These are phyloP conservation scores for Acanthamoeba triangularis DNA, from an alignment of 208 protist genomes.

Conservation along the genomic window DNA sequence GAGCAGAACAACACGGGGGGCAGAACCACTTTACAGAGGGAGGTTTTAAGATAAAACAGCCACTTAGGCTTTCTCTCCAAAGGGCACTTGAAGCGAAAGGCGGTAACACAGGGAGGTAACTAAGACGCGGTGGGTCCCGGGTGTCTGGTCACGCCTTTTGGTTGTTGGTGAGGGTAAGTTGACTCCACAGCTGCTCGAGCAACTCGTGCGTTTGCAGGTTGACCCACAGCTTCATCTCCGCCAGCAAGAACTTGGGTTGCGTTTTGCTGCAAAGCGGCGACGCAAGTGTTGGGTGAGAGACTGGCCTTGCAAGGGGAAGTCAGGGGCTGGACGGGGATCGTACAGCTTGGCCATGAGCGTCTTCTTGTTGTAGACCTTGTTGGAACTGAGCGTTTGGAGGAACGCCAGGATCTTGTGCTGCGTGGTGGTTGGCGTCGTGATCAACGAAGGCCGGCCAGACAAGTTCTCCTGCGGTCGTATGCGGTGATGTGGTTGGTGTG, in stretches of 20 bases:
- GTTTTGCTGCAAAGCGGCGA: background rate
- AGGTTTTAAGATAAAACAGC: too few species aligned
- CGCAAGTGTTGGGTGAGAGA: too few species aligned
- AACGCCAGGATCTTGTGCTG: conserved; percentile 71
- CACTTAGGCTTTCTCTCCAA: too few species aligned
- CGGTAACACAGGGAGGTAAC: too few species aligned
- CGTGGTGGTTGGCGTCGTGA: conserved; percentile 10
- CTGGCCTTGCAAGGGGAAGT: background rate
- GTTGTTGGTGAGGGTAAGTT: background rate
- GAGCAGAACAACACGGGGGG: too few species aligned
- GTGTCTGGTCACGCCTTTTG: too few species aligned
- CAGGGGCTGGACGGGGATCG: background rate
- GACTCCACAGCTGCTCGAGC: conserved; percentile 36
- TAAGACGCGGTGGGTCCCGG: too few species aligned
- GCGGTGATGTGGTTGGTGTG: too few species aligned
- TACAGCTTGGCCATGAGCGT: conserved; percentile 39
- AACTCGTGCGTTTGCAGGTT: conserved; percentile 36
- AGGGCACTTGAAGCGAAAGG: too few species aligned
- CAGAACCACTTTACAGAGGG: too few species aligned
- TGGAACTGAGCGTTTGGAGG: conserved; percentile 4
- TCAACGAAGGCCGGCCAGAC: conserved; percentile 17
- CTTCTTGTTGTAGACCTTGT: conserved; percentile 3
- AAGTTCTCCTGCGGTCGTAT: conserved; percentile 30
- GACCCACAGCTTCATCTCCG: conserved; percentile 70
- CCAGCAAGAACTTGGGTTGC: conserved; percentile 50